Evolutionary conservation across 257 asterid species (phyloP).

Genomic region (Scutellaria barbata): DNA sequence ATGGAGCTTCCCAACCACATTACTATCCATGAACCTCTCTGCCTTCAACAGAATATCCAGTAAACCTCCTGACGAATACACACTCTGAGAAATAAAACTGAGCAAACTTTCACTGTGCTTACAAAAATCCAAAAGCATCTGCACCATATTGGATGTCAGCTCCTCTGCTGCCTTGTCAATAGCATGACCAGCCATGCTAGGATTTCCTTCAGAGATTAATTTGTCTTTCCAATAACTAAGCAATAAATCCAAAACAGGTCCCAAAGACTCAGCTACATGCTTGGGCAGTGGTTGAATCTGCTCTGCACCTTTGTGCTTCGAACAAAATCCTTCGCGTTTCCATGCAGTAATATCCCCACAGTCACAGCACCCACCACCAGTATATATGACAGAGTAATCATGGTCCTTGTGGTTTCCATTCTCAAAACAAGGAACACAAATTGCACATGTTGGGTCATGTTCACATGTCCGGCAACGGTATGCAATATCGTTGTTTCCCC

Average conservation of each 20-base stretch:
- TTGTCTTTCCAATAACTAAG: constrained; percentile 70
- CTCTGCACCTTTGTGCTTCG: constrained; percentile 87
- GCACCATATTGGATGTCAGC: constrained; percentile 75
- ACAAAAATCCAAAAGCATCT: constrained; percentile 83
- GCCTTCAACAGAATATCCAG: constrained; percentile 76
- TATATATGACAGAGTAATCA: constrained; percentile 83
- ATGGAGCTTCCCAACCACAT: constrained; percentile 69
- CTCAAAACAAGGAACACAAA: constrained; percentile 94
- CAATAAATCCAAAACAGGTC: constrained; percentile 79
- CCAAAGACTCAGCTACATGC: constrained; percentile 61
- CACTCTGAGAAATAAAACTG: constrained; percentile 78
- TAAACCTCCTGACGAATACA: constrained; percentile 68
- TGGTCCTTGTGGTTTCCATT: constrained; percentile 94
- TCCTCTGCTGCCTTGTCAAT: constrained; percentile 58
- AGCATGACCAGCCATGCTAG: constrained; percentile 43
- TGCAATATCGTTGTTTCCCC: constrained; percentile 93
- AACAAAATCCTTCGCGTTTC: constrained; percentile 98
- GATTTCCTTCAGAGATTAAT: constrained; percentile 52
- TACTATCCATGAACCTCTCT: constrained; percentile 59
- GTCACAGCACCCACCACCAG: constrained; percentile 98
- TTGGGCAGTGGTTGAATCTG: constrained; percentile 85
- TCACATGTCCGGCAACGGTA: constrained; percentile 94
- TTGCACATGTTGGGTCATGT: constrained; percentile 96
- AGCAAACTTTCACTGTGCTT: constrained; percentile 86
- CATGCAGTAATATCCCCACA: constrained; percentile 99